phyloP scores from a whole-genome alignment of 2,329 filamentous ascomycete genomes.

The Monosporascus sp. region DNA sequence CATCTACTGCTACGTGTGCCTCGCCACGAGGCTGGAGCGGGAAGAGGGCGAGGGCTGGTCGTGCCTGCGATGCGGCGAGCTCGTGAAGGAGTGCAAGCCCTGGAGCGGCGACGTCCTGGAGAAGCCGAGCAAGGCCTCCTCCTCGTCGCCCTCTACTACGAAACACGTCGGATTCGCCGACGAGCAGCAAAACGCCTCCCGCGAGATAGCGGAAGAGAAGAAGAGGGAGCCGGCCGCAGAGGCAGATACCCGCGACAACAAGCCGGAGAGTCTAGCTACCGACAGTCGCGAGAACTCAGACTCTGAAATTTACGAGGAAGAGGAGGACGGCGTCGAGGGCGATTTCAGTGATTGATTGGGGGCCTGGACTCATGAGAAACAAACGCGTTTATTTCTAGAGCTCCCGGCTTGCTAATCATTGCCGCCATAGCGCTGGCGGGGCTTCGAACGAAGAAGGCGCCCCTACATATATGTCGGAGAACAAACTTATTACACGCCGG shows the following conservation, averaged over 20 bases:
- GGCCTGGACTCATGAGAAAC: too few relatives aligned
- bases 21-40: conserved; percentile 82
- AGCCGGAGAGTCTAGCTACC: conserved; percentile 1
- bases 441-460: too few relatives aligned
- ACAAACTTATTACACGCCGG: too few relatives aligned
- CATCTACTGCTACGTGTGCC: conserved; percentile 92
- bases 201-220: conserved; percentile 16
- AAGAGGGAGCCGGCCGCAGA: conserved; percentile 15
- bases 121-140: conserved; percentile 29
- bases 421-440: too few relatives aligned
- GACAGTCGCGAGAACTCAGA: conserved; percentile 19
- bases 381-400: too few relatives aligned
- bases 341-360: conserved; percentile 20
- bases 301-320: conserved; percentile 27
- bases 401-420: too few relatives aligned
- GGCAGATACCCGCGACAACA: conserved; percentile 7
- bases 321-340: conserved; percentile 24
- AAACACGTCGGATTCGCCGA: conserved; percentile 62
- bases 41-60: conserved; percentile 94
- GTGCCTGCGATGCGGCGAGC: conserved; percentile 81
- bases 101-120: conserved; percentile 88
- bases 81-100: conserved; percentile 78
- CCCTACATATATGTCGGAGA: too few relatives aligned
- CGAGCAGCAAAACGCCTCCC: conserved; percentile 30
- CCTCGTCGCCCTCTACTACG: conserved; percentile 21